Evolutionary conservation across 208 protist species (phyloP), one percentile per base, ranked within the genome.

Genomic region (Leishmania guyanensis): DNA sequence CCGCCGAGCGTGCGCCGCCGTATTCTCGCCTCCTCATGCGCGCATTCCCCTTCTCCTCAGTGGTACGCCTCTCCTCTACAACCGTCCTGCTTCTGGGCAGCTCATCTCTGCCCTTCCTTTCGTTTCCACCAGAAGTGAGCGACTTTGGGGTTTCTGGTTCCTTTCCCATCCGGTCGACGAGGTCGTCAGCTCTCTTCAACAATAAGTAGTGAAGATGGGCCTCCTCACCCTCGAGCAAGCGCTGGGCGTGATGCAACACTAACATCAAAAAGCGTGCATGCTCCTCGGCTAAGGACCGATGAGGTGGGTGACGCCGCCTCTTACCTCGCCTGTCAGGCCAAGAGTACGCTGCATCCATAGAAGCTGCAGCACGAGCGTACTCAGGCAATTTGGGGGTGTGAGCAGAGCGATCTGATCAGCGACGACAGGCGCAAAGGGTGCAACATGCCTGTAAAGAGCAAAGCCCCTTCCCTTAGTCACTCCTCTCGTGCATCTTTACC

Each of bases 391-490:
- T 56, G 17, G 53, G 53, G 53, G 12, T 39, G 36, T 39, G 36
- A 39, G 36, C 36, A 39, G 36, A 39, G 36, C 36, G 36, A 39
- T 39, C 36, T 39, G 36, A 39, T 39, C 36, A 39, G 0, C 36
- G 94, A 98, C 64, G 95, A 98, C 75, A 97, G 97, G 95, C 83
- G 56, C 0, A 62, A 10, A 62, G 22, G 22, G 22, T 26, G n/a
- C 0, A 26, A 62, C 22, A 12, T 29, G 5, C 22, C 29, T 26
- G 53, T 56, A 5, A 66, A 26, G 29, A 66, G 62, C 14, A 26
- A 60, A 16, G 64, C 1, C 29, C 14, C 72, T 64, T 17, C 50
- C 8, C n/a, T 12, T 54, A 29, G 48, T 9, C 3, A 39, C 60
- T 12, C 48, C 6, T 39, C 29, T 78, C 43, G 58, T 36, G 9